Evolutionary conservation across 2,329 filamentous ascomycete genomes (phyloP).

Genomic region (Fonsecaea pugnacius): DNA sequence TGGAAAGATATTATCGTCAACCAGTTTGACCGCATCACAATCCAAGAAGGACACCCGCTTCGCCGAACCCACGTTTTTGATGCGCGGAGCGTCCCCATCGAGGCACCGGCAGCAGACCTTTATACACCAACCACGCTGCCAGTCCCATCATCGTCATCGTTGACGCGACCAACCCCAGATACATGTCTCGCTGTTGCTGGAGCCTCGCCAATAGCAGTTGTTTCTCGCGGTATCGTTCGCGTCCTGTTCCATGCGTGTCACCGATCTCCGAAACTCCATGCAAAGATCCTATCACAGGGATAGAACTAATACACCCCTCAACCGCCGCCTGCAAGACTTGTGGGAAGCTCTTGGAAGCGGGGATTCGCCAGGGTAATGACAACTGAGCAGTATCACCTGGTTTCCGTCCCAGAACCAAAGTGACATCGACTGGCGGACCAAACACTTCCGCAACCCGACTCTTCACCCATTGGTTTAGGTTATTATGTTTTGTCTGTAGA

Average conservation of each 20-base stretch:
- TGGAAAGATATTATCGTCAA: background rate
- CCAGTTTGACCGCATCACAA: conserved; percentile 10
- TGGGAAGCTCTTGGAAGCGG: conserved; percentile 14
- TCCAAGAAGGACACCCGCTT: conserved; percentile 36
- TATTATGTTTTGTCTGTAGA: conserved; percentile 56
- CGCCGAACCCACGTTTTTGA: conserved; percentile 33
- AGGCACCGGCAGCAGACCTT: conserved; percentile 40
- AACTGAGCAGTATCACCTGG: background rate
- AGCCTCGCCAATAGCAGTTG: conserved; percentile 23
- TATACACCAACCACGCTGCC: conserved; percentile 37
- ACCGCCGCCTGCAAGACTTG: conserved; percentile 23
- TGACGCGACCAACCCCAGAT: conserved; percentile 26
- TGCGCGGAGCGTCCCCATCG: conserved; percentile 16
- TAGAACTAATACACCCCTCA: conserved; percentile 25
- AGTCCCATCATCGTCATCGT: conserved; percentile 23
- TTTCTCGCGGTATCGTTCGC: conserved; percentile 23
- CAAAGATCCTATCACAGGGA: conserved; percentile 23
- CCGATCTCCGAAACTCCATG: conserved; percentile 25
- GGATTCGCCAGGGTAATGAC: conserved; percentile 35
- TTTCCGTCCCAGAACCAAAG: conserved; percentile 11
- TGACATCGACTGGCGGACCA: conserved; percentile 40
- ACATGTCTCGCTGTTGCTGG: conserved; percentile 26
- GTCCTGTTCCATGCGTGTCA: conserved; percentile 1
- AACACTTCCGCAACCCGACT: conserved; percentile 47
- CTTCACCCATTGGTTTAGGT: conserved; percentile 52